A percentile compares a stretch with the other conserved stretches of the same genome.
These are phyloP conservation scores for Evernia prunastri DNA, from an alignment of 495 filamentous ascomycete genomes.

Conservation along the genomic window DNA sequence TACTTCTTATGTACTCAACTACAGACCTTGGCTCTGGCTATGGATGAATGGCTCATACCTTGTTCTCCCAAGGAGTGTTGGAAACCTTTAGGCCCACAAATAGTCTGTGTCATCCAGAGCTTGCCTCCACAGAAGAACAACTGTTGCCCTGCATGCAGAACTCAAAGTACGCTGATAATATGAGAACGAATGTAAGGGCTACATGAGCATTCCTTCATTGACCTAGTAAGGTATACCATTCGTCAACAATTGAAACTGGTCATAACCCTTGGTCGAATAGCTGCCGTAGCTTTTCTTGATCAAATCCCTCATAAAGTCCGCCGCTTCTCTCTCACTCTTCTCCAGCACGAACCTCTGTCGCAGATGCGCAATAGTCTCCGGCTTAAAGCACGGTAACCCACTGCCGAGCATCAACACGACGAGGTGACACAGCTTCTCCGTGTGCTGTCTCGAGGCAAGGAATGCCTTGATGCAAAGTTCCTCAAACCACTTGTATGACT, in stretches of 20 bases:
- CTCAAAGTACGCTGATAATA: neutral
- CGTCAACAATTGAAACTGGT: conserved; percentile 93
- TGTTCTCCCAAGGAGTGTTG: no score
- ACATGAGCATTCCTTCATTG: neutral
- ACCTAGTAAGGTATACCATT: conserved; percentile 90
- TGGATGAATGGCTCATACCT: no score
- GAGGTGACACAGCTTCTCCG: conserved; percentile 78
- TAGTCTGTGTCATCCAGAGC: no score
- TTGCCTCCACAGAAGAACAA: neutral
- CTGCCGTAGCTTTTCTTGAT: conserved; percentile 82
- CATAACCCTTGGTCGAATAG: conserved; percentile 86
- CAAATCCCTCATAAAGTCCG: conserved; percentile 84
- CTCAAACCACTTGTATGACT: conserved; percentile 92
- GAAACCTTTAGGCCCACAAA: no score
- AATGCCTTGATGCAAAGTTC: conserved; percentile 94
- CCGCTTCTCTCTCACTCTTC: conserved; percentile 88
- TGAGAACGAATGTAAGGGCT: neutral
- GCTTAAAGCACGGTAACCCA: conserved; percentile 96
- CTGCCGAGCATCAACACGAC: conserved; percentile 94
- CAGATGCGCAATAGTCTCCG: conserved; percentile 87
- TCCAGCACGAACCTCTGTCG: conserved; percentile 89
- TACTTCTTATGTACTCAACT: no score
- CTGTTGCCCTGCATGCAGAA: neutral
- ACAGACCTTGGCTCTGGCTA: no score
- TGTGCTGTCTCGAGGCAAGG: conserved; percentile 80